Percentiles rank a stretch among this genome's conserved stretches.
Evolutionary conservation across 495 filamentous ascomycete species (phyloP).

Genomic region (Evernia prunastri): DNA sequence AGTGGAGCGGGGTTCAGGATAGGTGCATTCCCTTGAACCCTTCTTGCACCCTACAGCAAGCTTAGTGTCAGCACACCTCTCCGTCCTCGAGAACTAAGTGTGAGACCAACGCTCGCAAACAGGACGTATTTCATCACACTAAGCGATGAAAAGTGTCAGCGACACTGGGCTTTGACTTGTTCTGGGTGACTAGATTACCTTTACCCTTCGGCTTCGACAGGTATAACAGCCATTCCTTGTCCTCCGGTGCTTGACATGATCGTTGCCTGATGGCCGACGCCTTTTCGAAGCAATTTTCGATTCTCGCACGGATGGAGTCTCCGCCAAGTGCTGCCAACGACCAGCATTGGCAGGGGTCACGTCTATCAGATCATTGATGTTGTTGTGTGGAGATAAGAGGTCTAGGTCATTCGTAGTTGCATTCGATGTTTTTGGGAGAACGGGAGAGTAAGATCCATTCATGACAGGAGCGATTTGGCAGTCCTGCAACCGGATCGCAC

Average conservation of each 20-base stretch:
- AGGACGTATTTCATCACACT: slow-evolving; percentile 84
- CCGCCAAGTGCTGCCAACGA: slow-evolving; percentile 4
- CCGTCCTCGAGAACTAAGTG: slow-evolving; percentile 18
- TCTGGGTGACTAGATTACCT: slow-evolving; percentile 47
- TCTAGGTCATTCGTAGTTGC: background rate
- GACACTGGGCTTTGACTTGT: slow-evolving; percentile 16
- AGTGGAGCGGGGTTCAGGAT: slow-evolving; percentile 59
- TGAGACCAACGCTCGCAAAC: slow-evolving; percentile 69
- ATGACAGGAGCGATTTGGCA: slow-evolving; percentile 2
- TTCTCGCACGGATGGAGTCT: background rate
- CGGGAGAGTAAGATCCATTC: slow-evolving; percentile 6
- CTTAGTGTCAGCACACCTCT: slow-evolving; percentile 25
- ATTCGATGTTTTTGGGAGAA: slow-evolving; percentile 1
- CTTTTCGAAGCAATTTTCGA: slow-evolving; percentile 16
- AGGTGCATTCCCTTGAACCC: slow-evolving; percentile 75
- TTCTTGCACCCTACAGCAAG: slow-evolving; percentile 64
- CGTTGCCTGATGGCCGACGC: slow-evolving; percentile 44
- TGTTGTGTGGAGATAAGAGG: slow-evolving; percentile 2
- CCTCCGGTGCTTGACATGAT: slow-evolving; percentile 87
- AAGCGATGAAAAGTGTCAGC: slow-evolving; percentile 16
- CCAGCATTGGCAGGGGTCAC: slow-evolving; percentile 4
- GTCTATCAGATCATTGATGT: background rate
- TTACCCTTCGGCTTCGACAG: slow-evolving; percentile 81
- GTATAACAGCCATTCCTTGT: slow-evolving; percentile 94
- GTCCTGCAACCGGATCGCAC: background rate